Evolutionary conservation across 1,139 yeast genomes (phyloP).

Genomic region (Schizosaccharomyces versatilis): DNA sequence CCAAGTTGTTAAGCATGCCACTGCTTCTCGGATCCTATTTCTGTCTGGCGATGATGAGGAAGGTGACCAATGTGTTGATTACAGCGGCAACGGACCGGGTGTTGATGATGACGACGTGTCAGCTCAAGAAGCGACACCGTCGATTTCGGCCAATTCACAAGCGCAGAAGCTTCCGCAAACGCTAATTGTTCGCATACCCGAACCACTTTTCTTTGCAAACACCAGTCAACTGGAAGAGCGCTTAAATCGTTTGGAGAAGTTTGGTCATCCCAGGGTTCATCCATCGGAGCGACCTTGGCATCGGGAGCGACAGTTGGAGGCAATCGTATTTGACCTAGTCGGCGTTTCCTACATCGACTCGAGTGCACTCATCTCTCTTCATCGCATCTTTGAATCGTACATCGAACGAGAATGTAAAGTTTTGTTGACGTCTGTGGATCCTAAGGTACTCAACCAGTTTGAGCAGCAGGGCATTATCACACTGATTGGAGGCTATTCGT

Average conservation of each 20-base stretch:
- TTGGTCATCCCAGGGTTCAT: slow-evolving; percentile 65
- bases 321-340: neutral
- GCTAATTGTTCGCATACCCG: slow-evolving; percentile 66
- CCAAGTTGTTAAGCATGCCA: slow-evolving; percentile 63
- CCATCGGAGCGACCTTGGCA: slow-evolving; percentile 23
- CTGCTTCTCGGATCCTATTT: slow-evolving; percentile 74
- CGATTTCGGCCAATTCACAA: neutral
- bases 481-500: neutral
- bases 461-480: slow-evolving; percentile 3
- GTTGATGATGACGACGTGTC: slow-evolving; percentile 23
- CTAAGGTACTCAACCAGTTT: neutral
- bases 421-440: neutral
- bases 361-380: neutral
- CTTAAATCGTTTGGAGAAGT: slow-evolving; percentile 53
- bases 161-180: too few species aligned
- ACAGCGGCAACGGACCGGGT: slow-evolving; percentile 33
- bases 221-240: slow-evolving; percentile 62
- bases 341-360: slow-evolving; percentile 2
- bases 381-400: neutral
- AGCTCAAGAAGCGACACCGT: neutral
- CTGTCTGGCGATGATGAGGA: slow-evolving; percentile 9
- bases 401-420: neutral
- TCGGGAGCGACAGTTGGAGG: neutral
- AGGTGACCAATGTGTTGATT: too few species aligned
- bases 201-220: slow-evolving; percentile 81